These are phyloP conservation scores for Ceratocystis alfenasii DNA, from an alignment of 2,329 filamentous ascomycete genomes.

Conservation along the genomic window DNA sequence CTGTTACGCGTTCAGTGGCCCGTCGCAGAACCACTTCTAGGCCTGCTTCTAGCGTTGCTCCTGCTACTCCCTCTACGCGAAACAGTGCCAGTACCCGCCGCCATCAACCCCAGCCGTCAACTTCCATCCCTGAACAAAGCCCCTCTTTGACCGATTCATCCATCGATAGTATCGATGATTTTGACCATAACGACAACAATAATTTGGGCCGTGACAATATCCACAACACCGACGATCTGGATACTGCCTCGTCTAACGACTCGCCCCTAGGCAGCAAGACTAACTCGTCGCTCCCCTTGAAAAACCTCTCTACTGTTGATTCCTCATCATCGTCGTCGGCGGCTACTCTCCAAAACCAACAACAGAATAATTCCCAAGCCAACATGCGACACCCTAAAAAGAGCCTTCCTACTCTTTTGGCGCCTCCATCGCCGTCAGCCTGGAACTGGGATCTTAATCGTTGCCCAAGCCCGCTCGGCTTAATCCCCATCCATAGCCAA, in stretches of 20 bases:
- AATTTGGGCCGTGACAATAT: not conserved
- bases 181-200: slow-evolving; percentile 12
- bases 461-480: slow-evolving; percentile 79
- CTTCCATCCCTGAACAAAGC: slow-evolving; percentile 11
- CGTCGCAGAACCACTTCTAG: slow-evolving; percentile 31
- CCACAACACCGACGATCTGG: slow-evolving; percentile 6
- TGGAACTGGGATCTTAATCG: slow-evolving; percentile 83
- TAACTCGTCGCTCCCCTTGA: slow-evolving; percentile 1
- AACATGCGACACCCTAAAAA: slow-evolving; percentile 24
- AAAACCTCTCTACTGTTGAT: not conserved
- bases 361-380: not conserved
- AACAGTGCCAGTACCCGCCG: slow-evolving; percentile 8
- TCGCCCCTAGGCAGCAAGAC: slow-evolving; percentile 14
- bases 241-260: slow-evolving; percentile 17
- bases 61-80: not conserved
- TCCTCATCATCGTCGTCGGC: not conserved
- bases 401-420: slow-evolving; percentile 52
- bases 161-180: slow-evolving; percentile 16
- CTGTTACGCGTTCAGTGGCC: slow-evolving; percentile 63
- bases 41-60: slow-evolving; percentile 12
- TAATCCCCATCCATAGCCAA: slow-evolving; percentile 89
- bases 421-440: slow-evolving; percentile 51
- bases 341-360: not conserved
- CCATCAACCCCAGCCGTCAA: not conserved
- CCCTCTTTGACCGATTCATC: slow-evolving; percentile 17